Evolutionary conservation across 140 eudicot genomes (phyloP).

Genomic region (Senecio squalidus): DNA sequence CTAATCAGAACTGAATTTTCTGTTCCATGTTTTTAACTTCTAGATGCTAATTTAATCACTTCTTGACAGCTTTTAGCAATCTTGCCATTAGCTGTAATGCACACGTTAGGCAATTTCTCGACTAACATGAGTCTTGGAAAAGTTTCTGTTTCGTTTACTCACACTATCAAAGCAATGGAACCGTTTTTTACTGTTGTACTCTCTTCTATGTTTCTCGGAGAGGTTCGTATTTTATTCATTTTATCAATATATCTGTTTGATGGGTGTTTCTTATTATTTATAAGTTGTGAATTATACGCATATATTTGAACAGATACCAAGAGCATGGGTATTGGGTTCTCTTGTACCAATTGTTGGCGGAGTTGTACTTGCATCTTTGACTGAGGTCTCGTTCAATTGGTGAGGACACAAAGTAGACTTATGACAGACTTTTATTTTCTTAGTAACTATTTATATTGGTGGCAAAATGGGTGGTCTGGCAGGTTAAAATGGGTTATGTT

Average conservation of each 20-base stretch:
- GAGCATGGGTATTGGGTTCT: slow-evolving; percentile 70
- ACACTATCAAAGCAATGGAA: slow-evolving; percentile 97
- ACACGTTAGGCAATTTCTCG: slow-evolving; percentile 83
- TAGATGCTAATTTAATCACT: slow-evolving; percentile 15
- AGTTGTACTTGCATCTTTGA: slow-evolving; percentile 82
- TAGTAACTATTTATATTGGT: neutral
- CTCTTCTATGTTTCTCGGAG: slow-evolving; percentile 81
- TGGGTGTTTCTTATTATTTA: neutral
- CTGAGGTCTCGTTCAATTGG: slow-evolving; percentile 97
- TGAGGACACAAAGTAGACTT: slow-evolving; percentile 21
- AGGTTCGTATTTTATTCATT: slow-evolving; percentile 39
- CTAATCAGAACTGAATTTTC: neutral
- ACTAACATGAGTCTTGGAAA: slow-evolving; percentile 87
- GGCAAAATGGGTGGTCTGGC: too few species aligned
- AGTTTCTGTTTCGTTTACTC: slow-evolving; percentile 98
- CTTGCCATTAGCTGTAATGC: slow-evolving; percentile 52
- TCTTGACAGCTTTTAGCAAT: slow-evolving; percentile 41
- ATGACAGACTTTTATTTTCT: neutral
- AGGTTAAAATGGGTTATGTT: too few species aligned
- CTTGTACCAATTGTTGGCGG: slow-evolving; percentile 93
- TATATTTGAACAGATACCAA: slow-evolving; percentile 49
- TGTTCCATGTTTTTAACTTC: slow-evolving; percentile 1
- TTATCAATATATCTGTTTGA: neutral
- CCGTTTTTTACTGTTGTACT: slow-evolving; percentile 90
- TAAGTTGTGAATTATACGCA: neutral